Conservation (phyloP, 164 flowering plant species). For the Platanus orientalis region DNA sequence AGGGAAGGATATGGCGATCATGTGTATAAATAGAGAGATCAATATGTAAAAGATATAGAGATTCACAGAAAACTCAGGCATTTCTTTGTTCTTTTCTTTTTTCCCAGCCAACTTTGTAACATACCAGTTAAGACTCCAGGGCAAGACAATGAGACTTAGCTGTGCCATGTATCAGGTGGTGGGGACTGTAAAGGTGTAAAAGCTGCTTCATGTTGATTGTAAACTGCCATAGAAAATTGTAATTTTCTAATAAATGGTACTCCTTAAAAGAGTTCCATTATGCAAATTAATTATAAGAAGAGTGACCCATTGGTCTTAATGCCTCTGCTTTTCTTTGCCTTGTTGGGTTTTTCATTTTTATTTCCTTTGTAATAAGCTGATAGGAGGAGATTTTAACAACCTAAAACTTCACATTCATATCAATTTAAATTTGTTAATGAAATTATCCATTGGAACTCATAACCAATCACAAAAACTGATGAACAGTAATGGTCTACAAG, state of each 20-base stretch:
- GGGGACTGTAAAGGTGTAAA: constrained; percentile 38
- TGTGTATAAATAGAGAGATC: constrained; percentile 43
- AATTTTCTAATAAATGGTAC: constrained; percentile 37
- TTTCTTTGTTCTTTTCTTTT: not conserved
- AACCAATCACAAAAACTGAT: no score
- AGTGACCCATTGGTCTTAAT: constrained; percentile 13
- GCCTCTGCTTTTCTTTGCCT: no score
- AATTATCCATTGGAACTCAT: no score
- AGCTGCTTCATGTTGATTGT: constrained; percentile 34
- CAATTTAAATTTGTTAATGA: no score
- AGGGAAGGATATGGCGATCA: constrained; percentile 80
- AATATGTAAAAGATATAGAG: not conserved
- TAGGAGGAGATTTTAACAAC: no score
- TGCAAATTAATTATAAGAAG: constrained; percentile 3
- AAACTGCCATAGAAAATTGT: constrained; percentile 30
- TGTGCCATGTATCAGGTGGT: constrained; percentile 22
- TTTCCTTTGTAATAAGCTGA: no score
- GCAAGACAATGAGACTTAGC: not conserved
- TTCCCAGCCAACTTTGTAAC: not conserved
- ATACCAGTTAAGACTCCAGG: not conserved
- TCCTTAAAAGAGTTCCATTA: constrained; percentile 21
- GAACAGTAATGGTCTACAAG: no score
- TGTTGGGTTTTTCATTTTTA: no score
- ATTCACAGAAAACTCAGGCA: not conserved
- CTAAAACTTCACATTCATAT: no score